Evolutionary conservation across 78 protist genomes (phyloP).

Genomic region (Polysphondylium violaceum): DNA sequence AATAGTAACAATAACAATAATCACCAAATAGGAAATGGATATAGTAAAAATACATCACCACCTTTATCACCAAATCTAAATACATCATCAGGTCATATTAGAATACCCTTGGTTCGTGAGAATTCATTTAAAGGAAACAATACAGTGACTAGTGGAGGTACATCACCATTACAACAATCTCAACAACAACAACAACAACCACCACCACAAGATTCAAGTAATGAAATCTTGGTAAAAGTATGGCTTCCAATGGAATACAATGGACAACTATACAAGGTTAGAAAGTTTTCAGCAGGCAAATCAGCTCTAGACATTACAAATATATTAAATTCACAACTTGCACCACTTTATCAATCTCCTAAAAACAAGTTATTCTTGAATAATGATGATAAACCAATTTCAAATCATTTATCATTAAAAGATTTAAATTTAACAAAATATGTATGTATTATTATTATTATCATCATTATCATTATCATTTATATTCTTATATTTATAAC

Average conservation of each 20-base stretch:
- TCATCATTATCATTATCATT: not conserved
- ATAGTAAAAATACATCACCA: too few relatives aligned
- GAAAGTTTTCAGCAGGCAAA: conserved; percentile 51
- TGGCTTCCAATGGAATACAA: conserved; percentile 76
- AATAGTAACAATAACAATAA: too few relatives aligned
- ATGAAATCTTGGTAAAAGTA: conserved; percentile 43
- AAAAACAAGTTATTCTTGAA: conserved; percentile 62
- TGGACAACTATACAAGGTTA: conserved; percentile 45
- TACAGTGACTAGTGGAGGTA: too few relatives aligned
- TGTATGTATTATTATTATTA: conserved; percentile 3
- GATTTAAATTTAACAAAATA: conserved; percentile 13
- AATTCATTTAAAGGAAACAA: conserved; percentile 5
- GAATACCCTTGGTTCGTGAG: not conserved
- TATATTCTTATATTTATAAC: not conserved
- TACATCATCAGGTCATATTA: too few relatives aligned
- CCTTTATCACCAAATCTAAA: too few relatives aligned
- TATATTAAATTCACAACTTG: conserved; percentile 38
- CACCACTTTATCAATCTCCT: conserved; percentile 64
- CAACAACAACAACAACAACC: not conserved
- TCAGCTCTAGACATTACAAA: conserved; percentile 27
- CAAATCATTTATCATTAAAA: conserved; percentile 26
- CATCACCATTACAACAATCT: conserved; percentile 20
- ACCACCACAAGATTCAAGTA: conserved; percentile 4
- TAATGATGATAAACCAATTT: conserved; percentile 53
- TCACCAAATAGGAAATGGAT: too few relatives aligned